Conservation (phyloP, 2,329 filamentous ascomycete genomes). For the Aspergillus ustus region DNA sequence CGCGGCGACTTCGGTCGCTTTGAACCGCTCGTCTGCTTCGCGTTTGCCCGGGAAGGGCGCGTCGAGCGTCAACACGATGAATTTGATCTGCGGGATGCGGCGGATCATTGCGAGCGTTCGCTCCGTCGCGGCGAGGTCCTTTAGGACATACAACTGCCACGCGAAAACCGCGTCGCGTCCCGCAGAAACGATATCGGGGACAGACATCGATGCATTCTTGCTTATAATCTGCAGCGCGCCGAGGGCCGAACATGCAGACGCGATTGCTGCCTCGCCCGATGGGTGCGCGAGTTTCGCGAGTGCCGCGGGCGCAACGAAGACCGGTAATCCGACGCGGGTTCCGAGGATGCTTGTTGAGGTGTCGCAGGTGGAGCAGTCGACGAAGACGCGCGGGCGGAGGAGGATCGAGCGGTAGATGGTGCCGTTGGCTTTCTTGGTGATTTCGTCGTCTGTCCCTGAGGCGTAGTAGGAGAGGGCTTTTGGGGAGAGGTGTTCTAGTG, state of each 20-base stretch:
- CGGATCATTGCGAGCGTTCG: slow-evolving; percentile 78
- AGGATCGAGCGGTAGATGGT: slow-evolving; percentile 79
- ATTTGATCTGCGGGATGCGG: slow-evolving; percentile 74
- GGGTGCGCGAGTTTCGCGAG: slow-evolving; percentile 88
- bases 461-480: slow-evolving; percentile 95
- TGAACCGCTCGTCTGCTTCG: slow-evolving; percentile 76
- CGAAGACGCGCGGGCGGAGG: slow-evolving; percentile 85
- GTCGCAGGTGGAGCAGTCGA: slow-evolving; percentile 80
- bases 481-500: slow-evolving; percentile 73
- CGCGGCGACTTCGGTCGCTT: slow-evolving; percentile 65
- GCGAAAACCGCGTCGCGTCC: slow-evolving; percentile 78
- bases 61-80: slow-evolving; percentile 86
- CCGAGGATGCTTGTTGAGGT: slow-evolving; percentile 76
- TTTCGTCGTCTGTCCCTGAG: slow-evolving; percentile 79
- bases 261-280: slow-evolving; percentile 84
- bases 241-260: slow-evolving; percentile 73
- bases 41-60: slow-evolving; percentile 90
- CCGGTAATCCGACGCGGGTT: slow-evolving; percentile 72
- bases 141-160: slow-evolving; percentile 96
- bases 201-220: slow-evolving; percentile 91
- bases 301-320: slow-evolving; percentile 85
- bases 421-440: slow-evolving; percentile 80
- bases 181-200: slow-evolving; percentile 80
- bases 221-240: slow-evolving; percentile 83
- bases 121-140: slow-evolving; percentile 78